These are phyloP conservation scores for Acanthamoeba sp. DNA, from an alignment of 208 protist genomes.

Conservation along the genomic window DNA sequence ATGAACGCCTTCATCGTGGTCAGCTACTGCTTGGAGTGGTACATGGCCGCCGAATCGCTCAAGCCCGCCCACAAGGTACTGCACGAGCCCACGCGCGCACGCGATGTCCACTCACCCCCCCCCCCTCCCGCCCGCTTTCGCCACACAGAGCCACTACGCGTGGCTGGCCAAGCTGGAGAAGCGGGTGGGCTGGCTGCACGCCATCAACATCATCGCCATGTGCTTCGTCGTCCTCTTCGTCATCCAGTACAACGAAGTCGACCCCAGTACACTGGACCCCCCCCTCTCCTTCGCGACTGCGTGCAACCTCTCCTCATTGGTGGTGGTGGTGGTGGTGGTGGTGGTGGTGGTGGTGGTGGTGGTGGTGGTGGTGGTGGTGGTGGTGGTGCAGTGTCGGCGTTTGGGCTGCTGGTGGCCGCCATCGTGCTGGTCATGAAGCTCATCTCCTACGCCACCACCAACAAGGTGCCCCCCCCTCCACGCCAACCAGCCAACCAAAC, in stretches of 20 bases:
- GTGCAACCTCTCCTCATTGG: background rate
- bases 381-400: background rate
- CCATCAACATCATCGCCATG: background rate
- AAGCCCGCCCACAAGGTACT: too few species aligned
- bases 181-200: too few species aligned
- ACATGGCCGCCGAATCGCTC: too few species aligned
- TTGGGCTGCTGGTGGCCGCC: background rate
- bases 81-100: too few species aligned
- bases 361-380: too few species aligned
- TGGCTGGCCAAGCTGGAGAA: too few species aligned
- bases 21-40: too few species aligned
- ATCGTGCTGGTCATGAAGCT: conserved; percentile 75
- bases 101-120: too few species aligned
- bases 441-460: conserved; percentile 64
- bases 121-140: too few species aligned
- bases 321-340: background rate
- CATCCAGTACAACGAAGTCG: background rate
- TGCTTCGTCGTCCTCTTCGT: background rate
- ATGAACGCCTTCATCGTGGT: too few species aligned
- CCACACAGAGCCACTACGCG: too few species aligned
- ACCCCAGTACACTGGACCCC: background rate
- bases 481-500: background rate
- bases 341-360: background rate
- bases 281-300: background rate
- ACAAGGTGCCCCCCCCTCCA: background rate